Evolutionary conservation across 768 basidiomycete species (phyloP).

Genomic region (Neoboletus brunneissimus): DNA sequence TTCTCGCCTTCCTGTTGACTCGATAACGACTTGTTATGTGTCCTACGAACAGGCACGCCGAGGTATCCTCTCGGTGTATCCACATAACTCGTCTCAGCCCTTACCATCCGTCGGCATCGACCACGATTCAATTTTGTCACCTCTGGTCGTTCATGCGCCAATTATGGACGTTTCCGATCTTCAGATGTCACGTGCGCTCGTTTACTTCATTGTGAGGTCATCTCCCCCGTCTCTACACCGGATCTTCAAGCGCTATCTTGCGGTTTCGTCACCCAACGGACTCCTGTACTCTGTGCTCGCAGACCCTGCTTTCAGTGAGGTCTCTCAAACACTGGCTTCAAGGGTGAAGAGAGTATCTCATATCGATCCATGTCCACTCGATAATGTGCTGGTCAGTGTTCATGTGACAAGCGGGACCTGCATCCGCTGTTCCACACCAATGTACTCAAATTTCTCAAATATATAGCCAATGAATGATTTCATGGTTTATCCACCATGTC

Average conservation of each 20-base stretch:
- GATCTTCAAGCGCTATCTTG: slow-evolving; percentile 26
- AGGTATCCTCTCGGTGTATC: slow-evolving; percentile 14
- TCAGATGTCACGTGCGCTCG: slow-evolving; percentile 19
- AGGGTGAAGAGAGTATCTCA: slow-evolving; percentile 13
- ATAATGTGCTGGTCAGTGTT: slow-evolving; percentile 31
- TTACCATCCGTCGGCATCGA: slow-evolving; percentile 43
- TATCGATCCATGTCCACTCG: slow-evolving; percentile 4
- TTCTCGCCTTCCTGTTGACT: slow-evolving; percentile 44
- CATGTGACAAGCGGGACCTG: slow-evolving; percentile 13
- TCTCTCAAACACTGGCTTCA: slow-evolving; percentile 11
- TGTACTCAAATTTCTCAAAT: slow-evolving; percentile 24
- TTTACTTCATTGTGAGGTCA: slow-evolving; percentile 29
- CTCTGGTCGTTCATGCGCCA: slow-evolving; percentile 40
- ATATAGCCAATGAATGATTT: slow-evolving; percentile 53
- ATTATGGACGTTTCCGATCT: slow-evolving; percentile 21
- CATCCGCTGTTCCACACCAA: slow-evolving; percentile 7
- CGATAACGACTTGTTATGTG: slow-evolving; percentile 5
- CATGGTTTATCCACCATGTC: slow-evolving; percentile 38
- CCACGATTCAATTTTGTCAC: slow-evolving; percentile 48
- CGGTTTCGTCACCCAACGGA: slow-evolving; percentile 6
- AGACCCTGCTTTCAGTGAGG: slow-evolving; percentile 13
- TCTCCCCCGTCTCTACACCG: slow-evolving; percentile 7
- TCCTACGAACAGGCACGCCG: slow-evolving; percentile 27
- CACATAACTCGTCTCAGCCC: background rate
- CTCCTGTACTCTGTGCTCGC: slow-evolving; percentile 19